These are phyloP conservation scores for Anaeromyces robustus DNA, from an alignment of 192 early-diverging fungal species.

Conservation along the genomic window DNA sequence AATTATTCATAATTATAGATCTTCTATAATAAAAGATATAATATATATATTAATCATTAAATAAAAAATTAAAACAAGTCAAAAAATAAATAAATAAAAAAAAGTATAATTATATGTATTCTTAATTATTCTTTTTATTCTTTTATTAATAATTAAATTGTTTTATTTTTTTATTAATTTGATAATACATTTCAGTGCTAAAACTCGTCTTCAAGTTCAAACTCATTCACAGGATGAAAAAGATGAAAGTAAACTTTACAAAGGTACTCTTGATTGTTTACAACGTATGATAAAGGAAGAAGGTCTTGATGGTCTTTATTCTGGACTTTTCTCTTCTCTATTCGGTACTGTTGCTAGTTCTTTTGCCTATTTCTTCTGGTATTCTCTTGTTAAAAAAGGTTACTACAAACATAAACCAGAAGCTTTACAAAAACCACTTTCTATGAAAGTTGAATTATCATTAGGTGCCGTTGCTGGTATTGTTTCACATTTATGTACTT, in stretches of 20 bases:
- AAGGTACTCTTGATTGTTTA: conserved; percentile 59
- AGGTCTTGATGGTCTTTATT: conserved; percentile 74
- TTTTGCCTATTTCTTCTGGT: conserved; percentile 77
- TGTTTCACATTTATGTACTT: conserved; percentile 69
- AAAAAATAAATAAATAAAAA: too few relatives aligned
- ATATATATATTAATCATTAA: too few relatives aligned
- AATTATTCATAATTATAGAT: too few relatives aligned
- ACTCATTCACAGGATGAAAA: conserved; percentile 28
- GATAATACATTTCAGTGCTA: conserved; percentile 40
- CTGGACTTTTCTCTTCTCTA: conserved; percentile 70
- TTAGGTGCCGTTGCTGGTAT: conserved; percentile 84
- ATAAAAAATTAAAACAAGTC: too few relatives aligned
- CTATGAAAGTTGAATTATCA: conserved; percentile 72
- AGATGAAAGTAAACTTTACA: conserved; percentile 25
- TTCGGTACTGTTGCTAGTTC: conserved; percentile 48
- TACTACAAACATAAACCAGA: conserved; percentile 19
- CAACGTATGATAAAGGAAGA: conserved; percentile 65
- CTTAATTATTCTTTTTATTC: too few relatives aligned
- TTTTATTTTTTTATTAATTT: too few relatives aligned
- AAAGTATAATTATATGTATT: too few relatives aligned
- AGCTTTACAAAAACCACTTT: conserved; percentile 29
- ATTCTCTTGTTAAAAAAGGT: conserved; percentile 50
- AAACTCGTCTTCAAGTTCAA: conserved; percentile 95
- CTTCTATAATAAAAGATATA: too few relatives aligned
- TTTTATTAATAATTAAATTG: too few relatives aligned